These are phyloP conservation scores for Candida multigemmis DNA, from an alignment of 805 yeast genomes.

Conservation along the genomic window DNA sequence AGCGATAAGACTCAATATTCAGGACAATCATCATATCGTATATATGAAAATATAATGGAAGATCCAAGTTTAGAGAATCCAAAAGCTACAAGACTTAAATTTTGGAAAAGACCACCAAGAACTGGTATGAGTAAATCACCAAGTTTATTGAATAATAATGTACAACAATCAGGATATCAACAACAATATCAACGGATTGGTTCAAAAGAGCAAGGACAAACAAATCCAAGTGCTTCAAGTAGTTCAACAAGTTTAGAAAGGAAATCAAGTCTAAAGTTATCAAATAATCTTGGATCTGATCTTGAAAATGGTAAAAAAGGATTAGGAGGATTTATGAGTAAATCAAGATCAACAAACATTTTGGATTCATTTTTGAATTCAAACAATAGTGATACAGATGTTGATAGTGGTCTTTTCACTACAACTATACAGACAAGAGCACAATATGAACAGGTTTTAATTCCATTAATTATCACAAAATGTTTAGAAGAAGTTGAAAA, in stretches of 20 bases:
- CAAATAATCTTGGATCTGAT: neutral
- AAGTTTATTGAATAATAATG: constrained; percentile 1
- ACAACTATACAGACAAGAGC: constrained; percentile 59
- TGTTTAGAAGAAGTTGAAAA: constrained; percentile 73
- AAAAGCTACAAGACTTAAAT: constrained; percentile 33
- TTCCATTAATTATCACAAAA: constrained; percentile 65
- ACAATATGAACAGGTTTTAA: constrained; percentile 45
- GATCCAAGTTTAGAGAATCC: constrained; percentile 26
- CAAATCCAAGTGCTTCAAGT: constrained; percentile 1
- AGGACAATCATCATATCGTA: too few relatives aligned
- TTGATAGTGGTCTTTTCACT: constrained; percentile 19
- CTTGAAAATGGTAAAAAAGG: constrained; percentile 4
- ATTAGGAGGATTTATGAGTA: constrained; percentile 11
- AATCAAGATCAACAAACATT: constrained; percentile 40
- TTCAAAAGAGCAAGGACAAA: constrained; percentile 3
- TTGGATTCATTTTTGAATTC: constrained; percentile 24
- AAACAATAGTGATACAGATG: constrained; percentile 4
- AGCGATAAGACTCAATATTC: too few relatives aligned
- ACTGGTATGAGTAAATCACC: constrained; percentile 6
- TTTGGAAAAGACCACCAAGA: constrained; percentile 36
- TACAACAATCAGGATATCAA: constrained; percentile 2
- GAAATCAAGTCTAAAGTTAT: neutral
- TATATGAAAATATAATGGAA: too few relatives aligned
- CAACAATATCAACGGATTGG: constrained; percentile 4
- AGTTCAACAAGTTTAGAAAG: neutral